These are phyloP conservation scores for Lenwebbia sp. DNA, from an alignment of 345 rosid species.

Conservation along the genomic window DNA sequence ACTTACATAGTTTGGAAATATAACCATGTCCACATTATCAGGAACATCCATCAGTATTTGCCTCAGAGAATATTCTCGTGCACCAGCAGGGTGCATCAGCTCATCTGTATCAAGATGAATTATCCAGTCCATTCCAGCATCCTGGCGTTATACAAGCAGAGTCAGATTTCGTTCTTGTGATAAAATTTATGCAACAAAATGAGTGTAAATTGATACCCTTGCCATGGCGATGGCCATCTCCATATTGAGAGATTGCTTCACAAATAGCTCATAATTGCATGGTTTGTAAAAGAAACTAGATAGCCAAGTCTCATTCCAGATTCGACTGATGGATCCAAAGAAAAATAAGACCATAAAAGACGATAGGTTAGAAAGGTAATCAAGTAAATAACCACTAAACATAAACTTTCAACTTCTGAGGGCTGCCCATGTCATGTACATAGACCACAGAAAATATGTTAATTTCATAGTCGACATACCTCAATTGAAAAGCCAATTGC, in stretches of 20 bases:
- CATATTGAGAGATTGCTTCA: constrained; percentile 98
- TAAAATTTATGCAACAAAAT: background rate
- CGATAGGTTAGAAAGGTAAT: background rate
- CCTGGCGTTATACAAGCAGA: constrained; percentile 32
- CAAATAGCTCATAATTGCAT: constrained; percentile 92
- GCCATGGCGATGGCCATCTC: constrained; percentile 99
- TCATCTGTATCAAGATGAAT: constrained; percentile 96
- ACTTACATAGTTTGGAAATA: constrained; percentile 97
- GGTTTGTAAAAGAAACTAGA: constrained; percentile 94
- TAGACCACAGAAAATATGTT: background rate
- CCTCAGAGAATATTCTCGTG: constrained; percentile 80
- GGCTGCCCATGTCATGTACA: background rate
- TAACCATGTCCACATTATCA: constrained; percentile 75
- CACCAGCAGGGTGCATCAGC: constrained; percentile 86
- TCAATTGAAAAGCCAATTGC: background rate
- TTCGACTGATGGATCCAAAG: constrained; percentile 42
- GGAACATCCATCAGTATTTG: constrained; percentile 77
- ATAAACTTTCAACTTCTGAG: background rate
- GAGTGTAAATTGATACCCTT: constrained; percentile 51
- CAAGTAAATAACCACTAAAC: background rate
- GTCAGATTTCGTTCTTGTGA: background rate
- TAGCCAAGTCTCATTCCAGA: constrained; percentile 98
- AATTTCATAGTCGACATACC: background rate
- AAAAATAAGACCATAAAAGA: background rate
- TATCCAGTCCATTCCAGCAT: constrained; percentile 85